phyloP scores from a whole-genome alignment of 2,329 filamentous ascomycete species.

The Stromatinia cepivora region DNA sequence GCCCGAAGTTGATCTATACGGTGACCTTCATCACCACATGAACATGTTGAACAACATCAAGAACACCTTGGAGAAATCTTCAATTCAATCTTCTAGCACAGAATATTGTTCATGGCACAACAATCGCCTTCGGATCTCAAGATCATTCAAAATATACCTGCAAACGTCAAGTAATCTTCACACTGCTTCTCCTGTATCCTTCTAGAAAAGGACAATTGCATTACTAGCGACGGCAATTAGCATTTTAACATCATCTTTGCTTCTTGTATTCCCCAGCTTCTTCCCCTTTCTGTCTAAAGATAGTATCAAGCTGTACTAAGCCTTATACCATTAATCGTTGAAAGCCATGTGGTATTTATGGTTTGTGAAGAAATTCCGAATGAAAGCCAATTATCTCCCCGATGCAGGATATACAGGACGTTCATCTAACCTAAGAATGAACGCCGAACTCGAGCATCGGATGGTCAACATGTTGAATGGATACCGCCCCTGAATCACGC shows the following conservation, averaged over 20 bases:
- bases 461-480: not conserved
- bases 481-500: not conserved
- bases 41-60: not conserved
- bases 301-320: not conserved
- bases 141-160: not conserved
- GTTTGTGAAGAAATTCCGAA: not conserved
- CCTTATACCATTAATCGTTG: not conserved
- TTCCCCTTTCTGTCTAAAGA: not conserved
- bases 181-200: not conserved
- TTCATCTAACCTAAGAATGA: not conserved
- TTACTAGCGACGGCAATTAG: constrained; percentile 7
- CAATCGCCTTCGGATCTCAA: not conserved
- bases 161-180: not conserved
- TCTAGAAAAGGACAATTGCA: constrained; percentile 5
- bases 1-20: not conserved
- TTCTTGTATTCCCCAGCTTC: not conserved
- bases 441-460: not conserved
- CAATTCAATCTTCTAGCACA: not conserved
- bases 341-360: not conserved
- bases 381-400: not conserved
- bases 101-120: not conserved
- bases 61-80: not conserved
- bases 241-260: constrained; percentile 3
- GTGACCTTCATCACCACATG: not conserved
- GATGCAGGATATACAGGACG: not conserved